A percentile compares a stretch with the other conserved stretches of the same genome.
phyloP scores from a whole-genome alignment of 139 green algal genomes.

The Micractinium sp. region DNA sequence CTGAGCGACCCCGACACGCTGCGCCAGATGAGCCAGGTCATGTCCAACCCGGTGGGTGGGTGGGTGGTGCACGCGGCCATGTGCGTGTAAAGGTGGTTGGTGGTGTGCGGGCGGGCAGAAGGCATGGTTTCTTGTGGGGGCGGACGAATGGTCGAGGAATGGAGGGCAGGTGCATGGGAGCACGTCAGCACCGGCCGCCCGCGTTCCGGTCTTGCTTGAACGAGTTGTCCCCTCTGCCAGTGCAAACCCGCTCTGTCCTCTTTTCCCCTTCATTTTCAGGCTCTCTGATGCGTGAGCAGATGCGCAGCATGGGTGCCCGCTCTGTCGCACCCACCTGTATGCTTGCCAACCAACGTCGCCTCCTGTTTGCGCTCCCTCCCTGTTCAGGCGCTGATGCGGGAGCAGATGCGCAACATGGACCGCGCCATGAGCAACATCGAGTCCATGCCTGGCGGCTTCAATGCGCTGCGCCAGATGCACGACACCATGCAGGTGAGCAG shows the following conservation, averaged over 20 bases:
- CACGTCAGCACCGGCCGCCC: background rate
- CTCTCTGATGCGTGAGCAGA: too few relatives aligned
- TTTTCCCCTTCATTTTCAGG: too few relatives aligned
- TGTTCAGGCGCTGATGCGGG: slow-evolving; percentile 85
- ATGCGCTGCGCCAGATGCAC: slow-evolving; percentile 92
- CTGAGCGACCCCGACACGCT: slow-evolving; percentile 91
- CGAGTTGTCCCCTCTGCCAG: too few relatives aligned
- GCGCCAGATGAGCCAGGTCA: slow-evolving; percentile 80
- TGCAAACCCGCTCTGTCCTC: too few relatives aligned
- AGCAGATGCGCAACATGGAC: slow-evolving; percentile 92
- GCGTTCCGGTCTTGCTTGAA: too few relatives aligned
- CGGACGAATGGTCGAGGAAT: too few relatives aligned
- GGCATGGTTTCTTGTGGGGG: too few relatives aligned
- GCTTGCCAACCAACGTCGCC: too few relatives aligned
- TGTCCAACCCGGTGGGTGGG: slow-evolving; percentile 80
- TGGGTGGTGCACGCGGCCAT: background rate
- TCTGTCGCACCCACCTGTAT: too few relatives aligned
- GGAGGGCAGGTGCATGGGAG: too few relatives aligned
- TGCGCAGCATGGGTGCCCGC: background rate
- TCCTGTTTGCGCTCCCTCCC: background rate
- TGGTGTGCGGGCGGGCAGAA: too few relatives aligned
- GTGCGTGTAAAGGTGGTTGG: background rate
- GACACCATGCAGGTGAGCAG: slow-evolving; percentile 77
- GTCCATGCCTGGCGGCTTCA: slow-evolving; percentile 94
- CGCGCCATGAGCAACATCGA: slow-evolving; percentile 95